Conservation (phyloP, 305 asterid species). For the Fraxinus sp. region DNA sequence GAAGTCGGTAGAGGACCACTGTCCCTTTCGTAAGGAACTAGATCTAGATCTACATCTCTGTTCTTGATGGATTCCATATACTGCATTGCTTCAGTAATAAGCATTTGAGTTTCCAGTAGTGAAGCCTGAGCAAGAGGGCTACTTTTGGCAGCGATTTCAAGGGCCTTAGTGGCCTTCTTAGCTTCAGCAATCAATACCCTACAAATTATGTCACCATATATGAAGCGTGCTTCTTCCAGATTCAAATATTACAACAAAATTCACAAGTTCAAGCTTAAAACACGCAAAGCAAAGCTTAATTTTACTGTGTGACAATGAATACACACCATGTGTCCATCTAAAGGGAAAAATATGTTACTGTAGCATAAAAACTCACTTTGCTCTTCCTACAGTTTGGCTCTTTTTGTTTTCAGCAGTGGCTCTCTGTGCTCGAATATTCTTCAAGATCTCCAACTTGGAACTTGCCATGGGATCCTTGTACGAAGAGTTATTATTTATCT, state of each 20-base stretch:
- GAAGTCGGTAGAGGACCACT: slow-evolving; percentile 23
- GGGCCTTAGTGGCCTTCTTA: slow-evolving; percentile 80
- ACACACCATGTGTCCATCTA: not conserved
- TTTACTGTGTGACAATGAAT: not conserved
- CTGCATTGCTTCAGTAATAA: slow-evolving; percentile 70
- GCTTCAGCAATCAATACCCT: slow-evolving; percentile 89
- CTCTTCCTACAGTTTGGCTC: slow-evolving; percentile 59
- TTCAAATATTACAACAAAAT: not conserved
- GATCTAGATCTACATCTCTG: slow-evolving; percentile 24
- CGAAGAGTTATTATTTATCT: slow-evolving; percentile 43
- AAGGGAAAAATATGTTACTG: not conserved
- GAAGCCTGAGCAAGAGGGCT: slow-evolving; percentile 66
- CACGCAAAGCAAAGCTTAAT: not conserved
- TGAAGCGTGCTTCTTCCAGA: not conserved
- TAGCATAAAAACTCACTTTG: slow-evolving; percentile 54
- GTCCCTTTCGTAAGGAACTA: slow-evolving; percentile 15
- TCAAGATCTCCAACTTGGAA: slow-evolving; percentile 77
- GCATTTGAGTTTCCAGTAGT: slow-evolving; percentile 64
- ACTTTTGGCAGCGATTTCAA: slow-evolving; percentile 63
- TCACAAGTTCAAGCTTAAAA: not conserved
- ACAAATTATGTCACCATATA: slow-evolving; percentile 20
- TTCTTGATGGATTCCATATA: slow-evolving; percentile 52
- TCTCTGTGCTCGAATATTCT: slow-evolving; percentile 70
- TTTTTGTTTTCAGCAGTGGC: slow-evolving; percentile 43
- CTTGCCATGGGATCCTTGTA: slow-evolving; percentile 79